Evolutionary conservation across 371 early-diverging fungal genomes (phyloP).

Genomic region (Mucor plumbeus): DNA sequence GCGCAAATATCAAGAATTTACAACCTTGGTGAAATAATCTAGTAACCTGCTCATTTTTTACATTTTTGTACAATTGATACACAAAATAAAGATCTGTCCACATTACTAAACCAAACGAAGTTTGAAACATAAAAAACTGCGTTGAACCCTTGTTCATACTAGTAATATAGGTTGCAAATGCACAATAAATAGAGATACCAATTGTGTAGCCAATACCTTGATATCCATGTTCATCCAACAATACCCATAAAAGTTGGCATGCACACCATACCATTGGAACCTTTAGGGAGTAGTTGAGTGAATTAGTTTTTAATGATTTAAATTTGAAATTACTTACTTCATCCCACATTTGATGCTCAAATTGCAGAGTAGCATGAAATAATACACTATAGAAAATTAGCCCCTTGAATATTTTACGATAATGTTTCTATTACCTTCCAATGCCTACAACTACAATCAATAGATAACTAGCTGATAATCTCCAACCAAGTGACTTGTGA

Average conservation of each 20-base stretch:
- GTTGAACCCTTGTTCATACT: conserved; percentile 44
- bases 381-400: background rate
- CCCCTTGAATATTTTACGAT: background rate
- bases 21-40: conserved; percentile 39
- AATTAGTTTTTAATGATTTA: background rate
- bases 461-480: conserved; percentile 40
- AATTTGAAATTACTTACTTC: conserved; percentile 33
- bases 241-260: conserved; percentile 43
- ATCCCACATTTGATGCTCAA: conserved; percentile 52
- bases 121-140: conserved; percentile 52
- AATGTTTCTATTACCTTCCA: conserved; percentile 41
- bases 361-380: conserved; percentile 19
- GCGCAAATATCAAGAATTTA: conserved; percentile 32
- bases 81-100: conserved; percentile 51
- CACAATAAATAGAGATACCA: conserved; percentile 37
- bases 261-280: conserved; percentile 47
- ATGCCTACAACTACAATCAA: conserved; percentile 50
- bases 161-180: conserved; percentile 44
- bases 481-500: conserved; percentile 42
- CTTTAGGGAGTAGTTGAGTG: conserved; percentile 17
- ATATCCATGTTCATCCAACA: conserved; percentile 43
- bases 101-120: conserved; percentile 51
- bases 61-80: conserved; percentile 37
- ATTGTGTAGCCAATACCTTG: conserved; percentile 13
- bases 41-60: conserved; percentile 25